A percentile compares a stretch with the other conserved stretches of the same genome.
Conservation (phyloP, 345 rosid genomes). For the Melaleuca quinquenervia region DNA sequence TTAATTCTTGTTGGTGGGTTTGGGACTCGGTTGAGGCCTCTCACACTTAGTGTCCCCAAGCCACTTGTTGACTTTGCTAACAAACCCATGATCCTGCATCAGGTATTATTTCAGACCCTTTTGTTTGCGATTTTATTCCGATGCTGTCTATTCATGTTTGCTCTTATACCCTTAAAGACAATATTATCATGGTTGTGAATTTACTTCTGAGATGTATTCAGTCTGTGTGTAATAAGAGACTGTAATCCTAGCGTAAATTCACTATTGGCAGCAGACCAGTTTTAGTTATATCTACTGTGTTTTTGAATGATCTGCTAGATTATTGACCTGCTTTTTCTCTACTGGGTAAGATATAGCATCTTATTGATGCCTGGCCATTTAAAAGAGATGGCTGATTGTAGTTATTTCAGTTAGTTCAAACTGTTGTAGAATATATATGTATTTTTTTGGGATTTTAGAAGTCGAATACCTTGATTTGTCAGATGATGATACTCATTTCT, state of each 20-base stretch:
- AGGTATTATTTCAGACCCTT: constrained; percentile 36
- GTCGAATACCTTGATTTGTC: background rate
- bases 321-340: background rate
- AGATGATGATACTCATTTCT: background rate
- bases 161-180: background rate
- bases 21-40: constrained; percentile 94
- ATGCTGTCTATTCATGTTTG: background rate
- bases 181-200: background rate
- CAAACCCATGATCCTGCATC: constrained; percentile 99
- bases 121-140: background rate
- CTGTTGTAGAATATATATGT: background rate
- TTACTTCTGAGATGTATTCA: background rate
- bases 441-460: too few relatives aligned
- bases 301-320: background rate
- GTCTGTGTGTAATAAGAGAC: background rate
- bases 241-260: background rate
- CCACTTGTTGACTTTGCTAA: constrained; percentile 98
- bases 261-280: background rate
- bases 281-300: background rate
- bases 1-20: constrained; percentile 98
- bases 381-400: background rate
- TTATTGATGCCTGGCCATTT: background rate
- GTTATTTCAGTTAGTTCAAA: background rate
- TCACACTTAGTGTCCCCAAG: constrained; percentile 96
- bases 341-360: background rate